Conservation (phyloP, 768 basidiomycete species). For the Pleurotus cornucopiae region DNA sequence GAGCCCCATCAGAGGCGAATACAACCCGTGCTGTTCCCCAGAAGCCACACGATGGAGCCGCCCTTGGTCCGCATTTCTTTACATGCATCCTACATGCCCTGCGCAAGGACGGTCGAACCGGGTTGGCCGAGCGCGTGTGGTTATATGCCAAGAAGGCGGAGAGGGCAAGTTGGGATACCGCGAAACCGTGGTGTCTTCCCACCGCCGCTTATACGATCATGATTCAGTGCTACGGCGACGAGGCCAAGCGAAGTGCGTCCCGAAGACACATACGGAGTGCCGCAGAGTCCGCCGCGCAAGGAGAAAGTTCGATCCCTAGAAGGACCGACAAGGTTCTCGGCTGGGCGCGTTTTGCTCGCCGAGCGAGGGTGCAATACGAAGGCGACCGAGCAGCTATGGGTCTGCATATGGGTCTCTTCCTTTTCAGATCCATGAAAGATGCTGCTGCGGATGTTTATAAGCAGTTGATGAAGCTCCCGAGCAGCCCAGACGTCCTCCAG, state of each 20-base stretch:
- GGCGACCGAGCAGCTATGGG: conserved; percentile 2
- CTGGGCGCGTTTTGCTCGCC: conserved; percentile 10
- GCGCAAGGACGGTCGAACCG: conserved; percentile 47
- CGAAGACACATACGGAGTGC: conserved; percentile 14
- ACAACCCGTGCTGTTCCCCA: neutral
- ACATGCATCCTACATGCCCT: conserved; percentile 57
- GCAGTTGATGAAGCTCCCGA: conserved; percentile 10
- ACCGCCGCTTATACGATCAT: conserved; percentile 70
- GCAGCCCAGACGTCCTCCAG: conserved; percentile 9
- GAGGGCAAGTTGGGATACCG: conserved; percentile 41
- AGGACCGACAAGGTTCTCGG: conserved; percentile 11
- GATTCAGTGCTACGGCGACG: conserved; percentile 54
- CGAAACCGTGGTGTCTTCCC: conserved; percentile 59
- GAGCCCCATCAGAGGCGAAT: conserved; percentile 18
- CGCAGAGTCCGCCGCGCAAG: conserved; percentile 16
- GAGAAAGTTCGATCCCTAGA: conserved; percentile 1
- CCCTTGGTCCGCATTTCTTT: conserved; percentile 55
- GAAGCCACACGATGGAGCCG: neutral
- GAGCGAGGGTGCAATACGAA: neutral
- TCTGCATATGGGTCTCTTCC: conserved; percentile 8
- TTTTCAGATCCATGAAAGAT: conserved; percentile 10
- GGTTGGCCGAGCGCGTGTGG: conserved; percentile 64
- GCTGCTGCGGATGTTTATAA: conserved; percentile 16
- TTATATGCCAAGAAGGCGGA: conserved; percentile 57
- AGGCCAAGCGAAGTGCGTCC: conserved; percentile 26